Evolutionary conservation across 1,284 basidiomycete species (phyloP).

Genomic region (Cryptococcus sp.): DNA sequence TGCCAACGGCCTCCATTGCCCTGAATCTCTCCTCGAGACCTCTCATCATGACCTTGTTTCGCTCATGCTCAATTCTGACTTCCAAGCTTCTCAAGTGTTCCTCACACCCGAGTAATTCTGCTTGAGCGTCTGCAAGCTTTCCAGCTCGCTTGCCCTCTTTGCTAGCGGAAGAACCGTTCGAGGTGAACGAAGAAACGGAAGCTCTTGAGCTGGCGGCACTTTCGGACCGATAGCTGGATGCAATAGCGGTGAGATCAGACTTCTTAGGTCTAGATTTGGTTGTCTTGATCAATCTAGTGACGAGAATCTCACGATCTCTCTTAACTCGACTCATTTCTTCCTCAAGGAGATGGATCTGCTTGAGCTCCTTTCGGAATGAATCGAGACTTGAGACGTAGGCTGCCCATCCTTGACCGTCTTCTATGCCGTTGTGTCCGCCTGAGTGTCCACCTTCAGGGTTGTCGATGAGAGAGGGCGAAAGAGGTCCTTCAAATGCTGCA

Average conservation of each 20-base stretch:
- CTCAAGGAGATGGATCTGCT: constrained; percentile 47
- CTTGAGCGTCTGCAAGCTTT: constrained; percentile 46
- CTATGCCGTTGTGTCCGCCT: constrained; percentile 9
- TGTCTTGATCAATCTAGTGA: constrained; percentile 45
- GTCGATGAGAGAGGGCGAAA: constrained; percentile 26
- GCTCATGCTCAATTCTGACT: constrained; percentile 43
- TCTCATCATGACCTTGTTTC: constrained; percentile 47
- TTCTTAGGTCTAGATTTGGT: constrained; percentile 45
- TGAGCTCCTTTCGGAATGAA: constrained; percentile 45
- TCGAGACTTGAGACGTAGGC: constrained; percentile 42
- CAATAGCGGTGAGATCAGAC: constrained; percentile 39
- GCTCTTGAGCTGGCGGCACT: constrained; percentile 23
- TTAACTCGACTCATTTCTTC: constrained; percentile 46
- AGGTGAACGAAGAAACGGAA: constrained; percentile 25
- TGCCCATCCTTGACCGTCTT: constrained; percentile 41
- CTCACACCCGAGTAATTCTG: constrained; percentile 47
- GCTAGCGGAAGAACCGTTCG: constrained; percentile 28
- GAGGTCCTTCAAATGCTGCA: constrained; percentile 46
- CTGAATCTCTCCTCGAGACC: constrained; percentile 46
- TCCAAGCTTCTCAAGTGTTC: constrained; percentile 45
- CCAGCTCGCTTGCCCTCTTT: constrained; percentile 40
- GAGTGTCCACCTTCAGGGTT: constrained; percentile 8
- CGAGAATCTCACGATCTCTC: constrained; percentile 46
- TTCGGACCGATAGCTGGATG: constrained; percentile 17
- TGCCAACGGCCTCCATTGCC: constrained; percentile 45